phyloP scores from a whole-genome alignment of 2,329 filamentous ascomycete species.

The Botrytis aclada region DNA sequence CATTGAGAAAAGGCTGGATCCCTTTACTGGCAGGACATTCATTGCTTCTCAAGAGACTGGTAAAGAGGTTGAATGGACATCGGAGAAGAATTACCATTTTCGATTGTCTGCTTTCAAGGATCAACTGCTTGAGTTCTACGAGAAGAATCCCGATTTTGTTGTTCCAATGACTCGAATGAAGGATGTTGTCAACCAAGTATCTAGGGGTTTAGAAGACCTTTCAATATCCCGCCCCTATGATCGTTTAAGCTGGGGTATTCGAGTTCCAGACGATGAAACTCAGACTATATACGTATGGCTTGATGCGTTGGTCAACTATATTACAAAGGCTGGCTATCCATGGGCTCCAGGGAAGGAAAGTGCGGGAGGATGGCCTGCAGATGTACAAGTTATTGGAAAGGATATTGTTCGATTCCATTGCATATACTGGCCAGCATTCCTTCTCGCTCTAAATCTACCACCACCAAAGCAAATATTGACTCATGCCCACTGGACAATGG shows the following conservation, averaged over 20 bases:
- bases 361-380: constrained; percentile 76
- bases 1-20: constrained; percentile 71
- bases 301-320: constrained; percentile 91
- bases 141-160: constrained; percentile 73
- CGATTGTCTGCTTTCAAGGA: constrained; percentile 79
- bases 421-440: constrained; percentile 95
- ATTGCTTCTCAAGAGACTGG: constrained; percentile 85
- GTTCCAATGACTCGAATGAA: constrained; percentile 68
- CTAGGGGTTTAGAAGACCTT: constrained; percentile 76
- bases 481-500: constrained; percentile 95
- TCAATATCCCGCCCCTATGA: constrained; percentile 81
- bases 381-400: constrained; percentile 92
- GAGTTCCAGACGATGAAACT: constrained; percentile 74
- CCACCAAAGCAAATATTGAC: constrained; percentile 77
- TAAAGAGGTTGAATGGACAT: constrained; percentile 90
- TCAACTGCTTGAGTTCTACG: constrained; percentile 75
- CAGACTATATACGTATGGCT: constrained; percentile 99
- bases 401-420: constrained; percentile 96
- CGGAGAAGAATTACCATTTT: constrained; percentile 94
- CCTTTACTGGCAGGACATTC: constrained; percentile 76
- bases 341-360: constrained; percentile 65
- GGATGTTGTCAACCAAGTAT: constrained; percentile 76
- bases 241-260: constrained; percentile 82
- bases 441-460: constrained; percentile 81
- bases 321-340: constrained; percentile 84